Evolutionary conservation across 345 rosid genomes (phyloP).

Genomic region (Lumnitzera littorea): DNA sequence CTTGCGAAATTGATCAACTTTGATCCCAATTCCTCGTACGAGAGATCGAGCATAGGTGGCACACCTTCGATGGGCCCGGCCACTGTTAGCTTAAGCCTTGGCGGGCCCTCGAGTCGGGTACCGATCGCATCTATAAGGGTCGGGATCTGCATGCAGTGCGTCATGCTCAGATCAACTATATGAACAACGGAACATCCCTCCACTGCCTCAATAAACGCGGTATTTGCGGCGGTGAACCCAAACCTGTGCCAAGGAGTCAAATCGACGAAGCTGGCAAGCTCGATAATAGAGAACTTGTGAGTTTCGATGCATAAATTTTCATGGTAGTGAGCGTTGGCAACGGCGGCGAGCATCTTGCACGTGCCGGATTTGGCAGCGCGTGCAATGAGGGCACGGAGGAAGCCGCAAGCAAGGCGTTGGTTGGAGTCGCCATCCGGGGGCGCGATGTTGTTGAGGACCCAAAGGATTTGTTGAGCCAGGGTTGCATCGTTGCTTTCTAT

Average conservation of each 20-base stretch:
- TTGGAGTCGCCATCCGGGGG: conserved; percentile 83
- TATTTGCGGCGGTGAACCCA: conserved; percentile 85
- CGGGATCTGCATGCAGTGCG: conserved; percentile 97
- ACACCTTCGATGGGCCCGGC: conserved; percentile 29
- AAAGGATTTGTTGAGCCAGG: conserved; percentile 78
- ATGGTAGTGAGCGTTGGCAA: conserved; percentile 32
- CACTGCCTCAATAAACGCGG: conserved; percentile 64
- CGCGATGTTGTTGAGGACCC: conserved; percentile 87
- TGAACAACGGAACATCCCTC: conserved; percentile 68
- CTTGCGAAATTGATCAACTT: conserved; percentile 66
- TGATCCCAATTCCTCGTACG: conserved; percentile 58
- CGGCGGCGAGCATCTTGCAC: conserved; percentile 45
- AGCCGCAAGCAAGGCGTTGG: conserved; percentile 62
- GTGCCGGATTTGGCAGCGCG: conserved; percentile 67
- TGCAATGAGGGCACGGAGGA: conserved; percentile 69
- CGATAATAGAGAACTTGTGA: conserved; percentile 69
- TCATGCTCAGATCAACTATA: conserved; percentile 75
- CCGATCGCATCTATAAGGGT: conserved; percentile 74
- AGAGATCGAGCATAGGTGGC: conserved; percentile 52
- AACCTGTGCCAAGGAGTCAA: conserved; percentile 95
- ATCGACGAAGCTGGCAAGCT: conserved; percentile 82
- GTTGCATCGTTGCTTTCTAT: conserved; percentile 77
- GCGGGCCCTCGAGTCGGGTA: conserved; percentile 44
- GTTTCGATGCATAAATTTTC: conserved; percentile 28
- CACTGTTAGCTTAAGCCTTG: conserved; percentile 66